Percentiles rank a stretch among this genome's conserved stretches.
Conservation (phyloP, 148 eudicot species). For the Vaccinium myrtillus region DNA sequence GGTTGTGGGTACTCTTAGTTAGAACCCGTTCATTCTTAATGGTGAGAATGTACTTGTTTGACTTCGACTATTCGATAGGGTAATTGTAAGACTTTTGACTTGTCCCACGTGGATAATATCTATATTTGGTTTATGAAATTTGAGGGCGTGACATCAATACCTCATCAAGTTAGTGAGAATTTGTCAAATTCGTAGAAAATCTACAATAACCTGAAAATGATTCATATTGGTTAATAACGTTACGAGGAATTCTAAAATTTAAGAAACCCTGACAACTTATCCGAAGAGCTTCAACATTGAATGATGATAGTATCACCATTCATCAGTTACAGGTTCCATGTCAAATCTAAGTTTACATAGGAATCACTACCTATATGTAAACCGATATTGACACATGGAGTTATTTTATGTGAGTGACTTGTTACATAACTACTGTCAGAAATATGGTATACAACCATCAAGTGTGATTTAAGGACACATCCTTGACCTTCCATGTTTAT, state of each 20-base stretch:
- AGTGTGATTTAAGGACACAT: neutral
- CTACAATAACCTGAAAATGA: constrained; percentile 76
- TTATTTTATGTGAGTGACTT: neutral
- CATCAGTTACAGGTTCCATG: neutral
- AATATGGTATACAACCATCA: neutral
- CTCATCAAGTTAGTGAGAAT: constrained; percentile 95
- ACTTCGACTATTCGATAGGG: no score
- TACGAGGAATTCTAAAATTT: neutral
- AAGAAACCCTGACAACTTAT: neutral
- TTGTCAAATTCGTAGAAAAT: constrained; percentile 88
- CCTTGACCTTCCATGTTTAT: neutral
- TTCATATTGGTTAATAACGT: constrained; percentile 1
- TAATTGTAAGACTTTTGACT: no score
- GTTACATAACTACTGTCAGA: neutral
- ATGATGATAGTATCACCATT: neutral
- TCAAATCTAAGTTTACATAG: neutral
- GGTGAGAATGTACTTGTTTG: no score
- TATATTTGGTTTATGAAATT: no score
- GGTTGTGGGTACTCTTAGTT: no score
- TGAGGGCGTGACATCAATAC: no score
- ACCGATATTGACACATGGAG: neutral
- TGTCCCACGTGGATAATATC: no score
- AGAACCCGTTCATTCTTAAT: no score
- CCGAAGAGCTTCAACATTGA: neutral
- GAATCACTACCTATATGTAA: neutral